Percentiles rank a stretch among this genome's conserved stretches.
Conservation (phyloP, 1,284 basidiomycete genomes). For the Ceratorhiza oryzae-sativae region DNA sequence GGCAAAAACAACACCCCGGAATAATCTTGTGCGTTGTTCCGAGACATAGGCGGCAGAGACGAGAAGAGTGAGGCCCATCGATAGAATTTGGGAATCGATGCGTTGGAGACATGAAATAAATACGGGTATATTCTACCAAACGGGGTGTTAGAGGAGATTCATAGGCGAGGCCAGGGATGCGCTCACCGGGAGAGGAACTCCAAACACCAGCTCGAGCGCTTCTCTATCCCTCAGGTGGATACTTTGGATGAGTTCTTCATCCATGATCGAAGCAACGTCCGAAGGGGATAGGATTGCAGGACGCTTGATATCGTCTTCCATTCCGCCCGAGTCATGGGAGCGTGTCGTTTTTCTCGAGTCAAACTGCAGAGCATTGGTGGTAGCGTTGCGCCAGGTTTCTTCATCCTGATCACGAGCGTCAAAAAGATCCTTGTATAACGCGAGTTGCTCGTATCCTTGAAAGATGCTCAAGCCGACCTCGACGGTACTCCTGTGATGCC, state of each 20-base stretch:
- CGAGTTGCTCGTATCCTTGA: slow-evolving; percentile 67
- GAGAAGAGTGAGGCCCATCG: slow-evolving; percentile 69
- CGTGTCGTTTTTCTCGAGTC: slow-evolving; percentile 1
- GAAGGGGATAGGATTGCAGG: slow-evolving; percentile 11
- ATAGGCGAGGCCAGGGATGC: not conserved
- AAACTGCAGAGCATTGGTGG: slow-evolving; percentile 8
- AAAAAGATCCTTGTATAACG: slow-evolving; percentile 32
- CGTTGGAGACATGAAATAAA: slow-evolving; percentile 77
- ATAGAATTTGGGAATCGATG: slow-evolving; percentile 70
- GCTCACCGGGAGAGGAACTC: slow-evolving; percentile 73
- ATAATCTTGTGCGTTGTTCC: slow-evolving; percentile 18
- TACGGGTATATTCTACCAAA: slow-evolving; percentile 68
- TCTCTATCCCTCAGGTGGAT: slow-evolving; percentile 53
- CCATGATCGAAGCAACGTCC: not conserved
- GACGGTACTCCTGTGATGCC: slow-evolving; percentile 54
- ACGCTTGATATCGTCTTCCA: slow-evolving; percentile 18
- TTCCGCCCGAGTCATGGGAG: not conserved
- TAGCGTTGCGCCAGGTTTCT: slow-evolving; percentile 21
- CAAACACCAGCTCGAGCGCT: slow-evolving; percentile 71
- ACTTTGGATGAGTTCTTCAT: slow-evolving; percentile 69
- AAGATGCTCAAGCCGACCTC: slow-evolving; percentile 67
- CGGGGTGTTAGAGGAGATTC: slow-evolving; percentile 6
- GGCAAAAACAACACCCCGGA: slow-evolving; percentile 22
- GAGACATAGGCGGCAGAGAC: slow-evolving; percentile 66
- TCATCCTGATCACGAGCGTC: slow-evolving; percentile 35